Evolutionary conservation across 352 stramenopile species (phyloP).

Genomic region (Globisporangium splendens): DNA sequence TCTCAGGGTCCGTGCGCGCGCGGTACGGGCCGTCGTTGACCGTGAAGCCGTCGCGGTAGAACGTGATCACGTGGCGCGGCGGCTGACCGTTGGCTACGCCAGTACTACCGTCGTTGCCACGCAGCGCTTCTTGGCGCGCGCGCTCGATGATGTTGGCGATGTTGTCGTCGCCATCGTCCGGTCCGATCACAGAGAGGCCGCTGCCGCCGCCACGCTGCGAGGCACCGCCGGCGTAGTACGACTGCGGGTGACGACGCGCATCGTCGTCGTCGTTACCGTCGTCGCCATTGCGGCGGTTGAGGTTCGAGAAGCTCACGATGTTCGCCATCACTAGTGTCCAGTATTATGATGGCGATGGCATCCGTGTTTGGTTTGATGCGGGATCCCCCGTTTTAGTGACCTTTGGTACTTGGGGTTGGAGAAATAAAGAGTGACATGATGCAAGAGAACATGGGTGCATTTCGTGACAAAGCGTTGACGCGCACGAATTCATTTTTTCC

Average conservation of each 20-base stretch:
- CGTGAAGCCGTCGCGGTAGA: constrained; percentile 84
- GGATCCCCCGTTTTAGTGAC: constrained; percentile 2
- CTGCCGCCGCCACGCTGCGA: constrained; percentile 69
- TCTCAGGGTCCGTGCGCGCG: constrained; percentile 56
- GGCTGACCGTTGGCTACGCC: constrained; percentile 18
- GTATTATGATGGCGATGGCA: no score
- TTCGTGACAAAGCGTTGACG: no score
- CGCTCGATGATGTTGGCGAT: constrained; percentile 83
- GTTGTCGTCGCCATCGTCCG: constrained; percentile 39
- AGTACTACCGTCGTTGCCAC: constrained; percentile 19
- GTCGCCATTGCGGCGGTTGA: constrained; percentile 39
- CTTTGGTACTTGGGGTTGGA: not conserved
- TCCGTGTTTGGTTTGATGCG: no score
- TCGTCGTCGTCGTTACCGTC: constrained; percentile 28
- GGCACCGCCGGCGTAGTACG: constrained; percentile 73
- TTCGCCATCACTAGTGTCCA: constrained; percentile 52
- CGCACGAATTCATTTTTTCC: no score
- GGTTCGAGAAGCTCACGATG: constrained; percentile 77
- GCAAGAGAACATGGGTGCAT: not conserved
- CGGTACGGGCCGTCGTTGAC: constrained; percentile 81
- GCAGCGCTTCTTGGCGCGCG: constrained; percentile 62
- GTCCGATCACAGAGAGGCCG: constrained; percentile 70
- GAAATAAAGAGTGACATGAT: constrained; percentile 1
- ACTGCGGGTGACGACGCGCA: constrained; percentile 37
- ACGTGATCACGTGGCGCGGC: constrained; percentile 71